Base-by-base conservation (phyloP, 768 basidiomycete genomes). In the Lactifluus subvellereus region DNA sequence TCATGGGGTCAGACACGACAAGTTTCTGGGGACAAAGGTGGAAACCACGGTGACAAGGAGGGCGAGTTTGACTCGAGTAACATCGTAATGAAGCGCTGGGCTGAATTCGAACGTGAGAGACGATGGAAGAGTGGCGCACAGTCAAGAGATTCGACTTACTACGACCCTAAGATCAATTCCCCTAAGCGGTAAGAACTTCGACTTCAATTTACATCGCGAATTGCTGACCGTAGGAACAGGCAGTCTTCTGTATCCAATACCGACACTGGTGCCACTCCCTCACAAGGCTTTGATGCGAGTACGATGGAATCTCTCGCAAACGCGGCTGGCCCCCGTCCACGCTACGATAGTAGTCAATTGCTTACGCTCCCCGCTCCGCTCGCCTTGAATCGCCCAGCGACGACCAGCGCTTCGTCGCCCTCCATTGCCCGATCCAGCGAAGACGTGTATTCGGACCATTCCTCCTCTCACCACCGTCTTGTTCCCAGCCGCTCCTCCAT, bases 51-150 rank as follows among this genome's bases (percentile, higher is more conserved):
- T 11, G 95, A 94, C 72, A 99, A 98, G 78, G 93, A 96, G 65
- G 97, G 97, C 72, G 91, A 91, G 72, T 99, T 99, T 70, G 96
- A 99, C 77, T 96, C 94, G 33, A 83, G 86, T 50, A 87, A 95
- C 75, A 98, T 99, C 69, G 89, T 96, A 40, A 98, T 98, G 97
- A 98, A 98, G 80, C 84, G 93, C 45, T 99, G 96, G 96, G 94
- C 86, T 18, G 97, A 98, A 75, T 98, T 97, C 73, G 97, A 98
- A 79, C 80, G 96, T 54, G 97, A 98, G 68, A 78, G 96, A 68
- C 81, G 94, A 65, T 98, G 92, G 93, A 94, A 87, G 84, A 88
- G 74, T 71, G 94, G 93, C 7, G 83, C 83, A 22, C 84, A 88
- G 67, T 94, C 92, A 5, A 82, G 89, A 64, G 93, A 96, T 71